These are phyloP conservation scores for Mesostigma viride DNA, from an alignment of 139 green algal genomes.

Conservation along the genomic window DNA sequence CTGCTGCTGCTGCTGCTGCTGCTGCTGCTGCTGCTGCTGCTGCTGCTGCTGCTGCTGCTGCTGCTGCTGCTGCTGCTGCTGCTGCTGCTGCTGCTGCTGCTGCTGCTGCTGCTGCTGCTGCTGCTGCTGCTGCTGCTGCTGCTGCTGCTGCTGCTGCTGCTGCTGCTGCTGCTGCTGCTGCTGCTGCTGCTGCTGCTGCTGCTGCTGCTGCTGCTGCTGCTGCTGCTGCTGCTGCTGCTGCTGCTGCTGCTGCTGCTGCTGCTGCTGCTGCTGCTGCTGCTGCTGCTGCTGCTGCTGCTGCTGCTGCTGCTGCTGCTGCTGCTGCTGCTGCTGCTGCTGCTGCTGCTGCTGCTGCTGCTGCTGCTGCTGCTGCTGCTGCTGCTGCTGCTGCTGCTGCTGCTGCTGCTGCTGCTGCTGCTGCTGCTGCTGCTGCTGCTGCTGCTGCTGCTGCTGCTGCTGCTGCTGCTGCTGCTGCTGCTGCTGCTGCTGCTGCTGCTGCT, in stretches of 20 bases:
- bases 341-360: neutral
- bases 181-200: neutral
- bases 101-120: neutral
- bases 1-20: slow-evolving; percentile 1
- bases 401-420: neutral
- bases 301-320: neutral
- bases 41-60: neutral
- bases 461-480: neutral
- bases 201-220: neutral
- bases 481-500: neutral
- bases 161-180: neutral
- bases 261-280: neutral
- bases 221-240: neutral
- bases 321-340: neutral
- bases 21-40: neutral
- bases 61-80: neutral
- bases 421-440: neutral
- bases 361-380: neutral
- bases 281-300: neutral
- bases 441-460: neutral
- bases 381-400: neutral
- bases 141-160: neutral
- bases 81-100: neutral
- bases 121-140: neutral
- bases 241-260: neutral